phyloP scores from a whole-genome alignment of 345 rosid genomes.

The Hirschfeldia incana region DNA sequence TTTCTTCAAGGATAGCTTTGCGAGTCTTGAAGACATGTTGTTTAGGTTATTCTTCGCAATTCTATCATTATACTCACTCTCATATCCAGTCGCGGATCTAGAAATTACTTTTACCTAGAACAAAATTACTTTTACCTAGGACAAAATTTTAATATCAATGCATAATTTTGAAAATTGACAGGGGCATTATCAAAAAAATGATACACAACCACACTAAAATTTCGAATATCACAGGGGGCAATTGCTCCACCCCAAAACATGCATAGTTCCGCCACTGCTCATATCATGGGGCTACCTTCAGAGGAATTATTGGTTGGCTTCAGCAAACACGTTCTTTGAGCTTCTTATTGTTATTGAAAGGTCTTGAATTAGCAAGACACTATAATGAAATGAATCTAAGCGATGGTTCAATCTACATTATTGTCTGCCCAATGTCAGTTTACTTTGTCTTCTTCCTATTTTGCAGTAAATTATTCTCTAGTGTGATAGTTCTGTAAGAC shows the following conservation, averaged over 20 bases:
- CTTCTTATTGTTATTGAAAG: background rate
- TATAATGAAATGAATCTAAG: background rate
- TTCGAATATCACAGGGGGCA: no score
- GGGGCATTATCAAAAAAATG: no score
- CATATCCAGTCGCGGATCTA: background rate
- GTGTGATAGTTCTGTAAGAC: constrained; percentile 20
- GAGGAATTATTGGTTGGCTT: background rate
- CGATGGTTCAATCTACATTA: background rate
- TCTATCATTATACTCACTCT: background rate
- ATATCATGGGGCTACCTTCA: background rate
- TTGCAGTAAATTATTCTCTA: constrained; percentile 13
- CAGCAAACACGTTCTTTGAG: background rate
- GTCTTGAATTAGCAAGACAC: background rate
- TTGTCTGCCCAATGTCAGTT: background rate
- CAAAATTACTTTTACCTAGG: no score
- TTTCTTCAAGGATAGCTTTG: background rate
- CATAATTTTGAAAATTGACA: no score
- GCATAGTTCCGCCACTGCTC: no score
- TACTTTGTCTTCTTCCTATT: constrained; percentile 14
- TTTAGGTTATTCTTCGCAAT: background rate
- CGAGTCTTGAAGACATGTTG: background rate
- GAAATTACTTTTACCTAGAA: no score
- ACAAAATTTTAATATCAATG: no score
- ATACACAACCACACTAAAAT: no score
- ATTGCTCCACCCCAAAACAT: no score